Conservation (phyloP, 208 protist species). For the Acanthamoeba sp. region DNA sequence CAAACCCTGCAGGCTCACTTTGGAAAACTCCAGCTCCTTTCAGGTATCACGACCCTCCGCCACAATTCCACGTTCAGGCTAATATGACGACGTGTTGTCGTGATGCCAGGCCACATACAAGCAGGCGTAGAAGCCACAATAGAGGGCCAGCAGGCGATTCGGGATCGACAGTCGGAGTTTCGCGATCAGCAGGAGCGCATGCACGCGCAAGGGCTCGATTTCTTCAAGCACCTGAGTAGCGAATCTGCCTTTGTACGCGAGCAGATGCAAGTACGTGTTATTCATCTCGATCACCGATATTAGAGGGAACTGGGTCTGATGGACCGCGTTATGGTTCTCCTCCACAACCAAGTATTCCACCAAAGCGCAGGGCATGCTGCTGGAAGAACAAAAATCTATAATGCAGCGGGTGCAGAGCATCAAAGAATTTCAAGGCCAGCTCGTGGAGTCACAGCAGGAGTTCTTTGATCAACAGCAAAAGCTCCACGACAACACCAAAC, state of each 20-base stretch:
- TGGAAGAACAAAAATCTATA: not conserved
- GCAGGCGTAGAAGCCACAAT: not conserved
- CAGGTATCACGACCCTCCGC: not conserved
- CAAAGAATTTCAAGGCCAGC: conserved; percentile 42
- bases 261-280: not conserved
- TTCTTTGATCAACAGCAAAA: conserved; percentile 56
- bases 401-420: conserved; percentile 45
- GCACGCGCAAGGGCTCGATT: not conserved
- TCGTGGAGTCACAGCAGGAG: conserved; percentile 28
- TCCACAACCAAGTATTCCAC: not conserved
- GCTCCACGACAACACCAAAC: conserved; percentile 28
- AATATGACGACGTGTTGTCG: no score
- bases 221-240: conserved; percentile 10
- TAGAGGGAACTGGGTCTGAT: not conserved
- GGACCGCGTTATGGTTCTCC: no score
- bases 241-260: conserved; percentile 19
- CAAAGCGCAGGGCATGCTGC: not conserved
- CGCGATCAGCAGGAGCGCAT: conserved; percentile 14
- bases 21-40: not conserved
- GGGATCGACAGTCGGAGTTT: not conserved
- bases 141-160: not conserved
- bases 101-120: not conserved
- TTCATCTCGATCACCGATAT: no score
- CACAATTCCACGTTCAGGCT: not conserved
- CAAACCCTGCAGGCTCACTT: conserved; percentile 10